A percentile compares a stretch with the other conserved stretches of the same genome.
These are phyloP conservation scores for Hypoxylon rickii DNA, from an alignment of 495 filamentous ascomycete species.

Conservation along the genomic window DNA sequence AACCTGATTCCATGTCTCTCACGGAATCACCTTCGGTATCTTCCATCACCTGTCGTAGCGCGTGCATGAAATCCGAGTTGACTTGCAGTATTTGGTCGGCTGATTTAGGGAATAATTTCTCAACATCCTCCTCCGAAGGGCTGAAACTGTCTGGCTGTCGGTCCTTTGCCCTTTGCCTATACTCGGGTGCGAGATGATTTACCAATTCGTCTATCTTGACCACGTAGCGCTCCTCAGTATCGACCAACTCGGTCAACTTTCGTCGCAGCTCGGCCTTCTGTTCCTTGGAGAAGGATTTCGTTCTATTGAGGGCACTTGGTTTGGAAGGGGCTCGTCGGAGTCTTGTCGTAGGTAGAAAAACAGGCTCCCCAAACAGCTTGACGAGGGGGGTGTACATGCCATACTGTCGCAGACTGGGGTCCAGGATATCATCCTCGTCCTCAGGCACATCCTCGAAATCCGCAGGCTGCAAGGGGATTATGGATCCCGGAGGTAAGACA, in stretches of 20 bases:
- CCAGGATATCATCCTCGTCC: constrained; percentile 63
- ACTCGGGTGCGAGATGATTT: constrained; percentile 73
- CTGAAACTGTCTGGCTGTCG: constrained; percentile 66
- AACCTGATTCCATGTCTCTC: constrained; percentile 60
- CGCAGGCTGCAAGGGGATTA: constrained; percentile 58
- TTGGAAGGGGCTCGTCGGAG: constrained; percentile 85
- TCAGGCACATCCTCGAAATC: constrained; percentile 59
- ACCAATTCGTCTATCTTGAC: constrained; percentile 81
- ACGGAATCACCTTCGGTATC: constrained; percentile 81
- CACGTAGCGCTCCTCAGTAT: constrained; percentile 94
- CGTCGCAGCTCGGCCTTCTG: constrained; percentile 83
- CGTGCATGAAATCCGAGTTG: constrained; percentile 77
- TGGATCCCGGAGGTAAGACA: constrained; percentile 75
- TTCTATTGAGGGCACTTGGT: constrained; percentile 75
- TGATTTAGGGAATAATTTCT: constrained; percentile 78
- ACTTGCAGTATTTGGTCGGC: constrained; percentile 75
- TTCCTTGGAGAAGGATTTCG: constrained; percentile 71
- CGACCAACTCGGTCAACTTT: constrained; percentile 88
- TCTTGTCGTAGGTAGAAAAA: constrained; percentile 87
- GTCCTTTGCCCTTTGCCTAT: constrained; percentile 66
- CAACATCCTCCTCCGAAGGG: constrained; percentile 71
- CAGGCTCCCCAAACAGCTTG: constrained; percentile 74
- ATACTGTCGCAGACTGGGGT: constrained; percentile 67
- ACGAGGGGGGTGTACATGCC: constrained; percentile 74
- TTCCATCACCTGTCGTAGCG: constrained; percentile 75